A percentile compares a stretch with the other conserved stretches of the same genome.
These are phyloP conservation scores for Teratosphaeria nubilosa DNA, from an alignment of 2,329 filamentous ascomycete genomes.

Conservation along the genomic window DNA sequence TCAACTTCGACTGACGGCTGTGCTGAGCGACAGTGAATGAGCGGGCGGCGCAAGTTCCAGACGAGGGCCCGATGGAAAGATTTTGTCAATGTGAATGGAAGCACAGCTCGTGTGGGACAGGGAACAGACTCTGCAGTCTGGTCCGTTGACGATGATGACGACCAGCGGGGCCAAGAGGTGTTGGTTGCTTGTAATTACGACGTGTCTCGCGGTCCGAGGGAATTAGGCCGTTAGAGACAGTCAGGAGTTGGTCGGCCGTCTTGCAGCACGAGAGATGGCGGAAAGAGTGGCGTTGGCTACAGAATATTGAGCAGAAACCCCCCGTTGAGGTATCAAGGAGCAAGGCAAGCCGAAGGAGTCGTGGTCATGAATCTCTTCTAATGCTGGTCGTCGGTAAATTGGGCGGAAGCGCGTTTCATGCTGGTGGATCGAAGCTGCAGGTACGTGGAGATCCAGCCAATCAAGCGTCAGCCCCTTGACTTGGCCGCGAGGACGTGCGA, in stretches of 20 bases:
- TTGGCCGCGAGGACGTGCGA: not conserved
- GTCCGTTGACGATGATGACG: not conserved
- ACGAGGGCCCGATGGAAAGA: not conserved
- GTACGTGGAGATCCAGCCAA: not conserved
- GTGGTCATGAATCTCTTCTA: not conserved
- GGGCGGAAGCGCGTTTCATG: not conserved
- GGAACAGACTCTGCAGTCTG: not conserved
- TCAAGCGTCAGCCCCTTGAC: not conserved
- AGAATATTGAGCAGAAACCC: not conserved
- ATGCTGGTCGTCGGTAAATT: not conserved
- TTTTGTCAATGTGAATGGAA: not conserved
- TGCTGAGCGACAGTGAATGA: not conserved
- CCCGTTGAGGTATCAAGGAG: not conserved
- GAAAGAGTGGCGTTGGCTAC: not conserved
- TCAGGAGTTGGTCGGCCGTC: not conserved
- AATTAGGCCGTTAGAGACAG: not conserved
- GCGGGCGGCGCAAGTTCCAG: not conserved
- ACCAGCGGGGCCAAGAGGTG: not conserved
- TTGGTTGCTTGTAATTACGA: not conserved
- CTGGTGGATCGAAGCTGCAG: not conserved
- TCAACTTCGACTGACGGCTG: not conserved
- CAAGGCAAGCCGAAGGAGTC: not conserved
- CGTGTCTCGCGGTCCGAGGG: not conserved
- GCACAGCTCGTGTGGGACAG: not conserved
- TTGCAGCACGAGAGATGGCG: not conserved